Percentiles rank a stretch among this genome's conserved stretches.
Conservation (phyloP, 129 eudicot species). For the Artemisia tridentata region DNA sequence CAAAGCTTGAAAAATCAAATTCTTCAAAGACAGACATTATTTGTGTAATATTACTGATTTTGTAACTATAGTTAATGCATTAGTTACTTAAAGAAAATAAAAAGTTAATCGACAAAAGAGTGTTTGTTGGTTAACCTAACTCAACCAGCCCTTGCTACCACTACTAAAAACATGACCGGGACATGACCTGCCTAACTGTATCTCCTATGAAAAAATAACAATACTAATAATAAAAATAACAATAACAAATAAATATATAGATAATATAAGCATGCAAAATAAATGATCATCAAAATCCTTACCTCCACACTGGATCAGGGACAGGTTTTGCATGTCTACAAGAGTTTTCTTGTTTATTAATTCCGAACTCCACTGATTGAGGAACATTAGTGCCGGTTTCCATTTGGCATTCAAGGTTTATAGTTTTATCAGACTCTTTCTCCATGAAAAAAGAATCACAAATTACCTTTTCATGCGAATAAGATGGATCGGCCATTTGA, state of each 20-base stretch:
- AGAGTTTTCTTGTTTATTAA: neutral
- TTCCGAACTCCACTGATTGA: neutral
- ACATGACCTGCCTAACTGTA: neutral
- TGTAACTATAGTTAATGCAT: too few relatives aligned
- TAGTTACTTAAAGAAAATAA: too few relatives aligned
- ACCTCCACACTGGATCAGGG: conserved; percentile 47
- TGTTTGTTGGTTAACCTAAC: too few relatives aligned
- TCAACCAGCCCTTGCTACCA: neutral
- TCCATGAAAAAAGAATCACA: neutral
- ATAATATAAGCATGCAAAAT: neutral
- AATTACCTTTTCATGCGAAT: neutral
- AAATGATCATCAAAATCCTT: conserved; percentile 11
- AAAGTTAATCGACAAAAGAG: too few relatives aligned
- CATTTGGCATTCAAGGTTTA: conserved; percentile 10
- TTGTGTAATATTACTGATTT: too few relatives aligned
- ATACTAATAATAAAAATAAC: too few relatives aligned
- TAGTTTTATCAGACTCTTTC: neutral
- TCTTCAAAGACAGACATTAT: too few relatives aligned
- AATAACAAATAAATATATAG: neutral
- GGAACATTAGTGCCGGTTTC: neutral
- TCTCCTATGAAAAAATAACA: neutral
- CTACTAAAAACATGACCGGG: neutral
- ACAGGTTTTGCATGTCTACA: conserved; percentile 31
- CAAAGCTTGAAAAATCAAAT: too few relatives aligned
- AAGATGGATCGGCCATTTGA: neutral